Evolutionary conservation across 2,329 filamentous ascomycete genomes (phyloP).

Genomic region (Acrocalymma vagum): DNA sequence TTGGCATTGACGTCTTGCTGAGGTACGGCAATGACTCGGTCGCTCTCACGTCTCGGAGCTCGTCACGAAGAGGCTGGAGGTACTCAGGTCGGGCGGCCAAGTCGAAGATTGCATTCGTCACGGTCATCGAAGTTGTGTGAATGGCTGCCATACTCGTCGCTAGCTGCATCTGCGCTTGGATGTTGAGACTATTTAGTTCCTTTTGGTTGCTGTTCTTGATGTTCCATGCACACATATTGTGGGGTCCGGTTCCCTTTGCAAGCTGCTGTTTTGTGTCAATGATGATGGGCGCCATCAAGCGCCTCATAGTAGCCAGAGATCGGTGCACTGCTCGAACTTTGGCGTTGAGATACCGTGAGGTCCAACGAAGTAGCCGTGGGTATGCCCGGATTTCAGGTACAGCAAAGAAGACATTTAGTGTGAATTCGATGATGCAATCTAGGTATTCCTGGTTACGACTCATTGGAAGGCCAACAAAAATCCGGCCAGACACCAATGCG

Average conservation of each 20-base stretch:
- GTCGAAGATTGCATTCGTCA: slow-evolving; percentile 10
- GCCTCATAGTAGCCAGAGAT: too few relatives aligned
- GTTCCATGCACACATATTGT: slow-evolving; percentile 31
- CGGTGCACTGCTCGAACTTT: slow-evolving; percentile 6
- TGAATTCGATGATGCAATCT: slow-evolving; percentile 9
- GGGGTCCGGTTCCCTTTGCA: slow-evolving; percentile 4
- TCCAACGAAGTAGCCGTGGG: slow-evolving; percentile 7
- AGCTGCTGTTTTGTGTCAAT: too few relatives aligned
- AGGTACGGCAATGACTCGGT: neutral
- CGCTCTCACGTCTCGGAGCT: slow-evolving; percentile 39
- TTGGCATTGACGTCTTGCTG: slow-evolving; percentile 1
- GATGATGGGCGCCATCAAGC: too few relatives aligned
- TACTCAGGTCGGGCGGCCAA: slow-evolving; percentile 33
- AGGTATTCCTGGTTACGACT: slow-evolving; percentile 15
- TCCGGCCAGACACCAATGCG: slow-evolving; percentile 15
- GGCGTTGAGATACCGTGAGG: slow-evolving; percentile 4
- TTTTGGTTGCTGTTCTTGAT: slow-evolving; percentile 13
- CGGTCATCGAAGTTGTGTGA: slow-evolving; percentile 17
- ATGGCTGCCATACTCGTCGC: slow-evolving; percentile 14
- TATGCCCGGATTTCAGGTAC: slow-evolving; percentile 10
- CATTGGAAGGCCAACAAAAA: slow-evolving; percentile 18
- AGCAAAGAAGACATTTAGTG: slow-evolving; percentile 14
- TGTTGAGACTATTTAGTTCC: slow-evolving; percentile 1
- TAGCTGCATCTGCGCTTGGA: slow-evolving; percentile 5
- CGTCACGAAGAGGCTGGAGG: slow-evolving; percentile 45